Conservation (phyloP, 2,329 filamentous ascomycete genomes). For the Emmonsiellopsis sp. region DNA sequence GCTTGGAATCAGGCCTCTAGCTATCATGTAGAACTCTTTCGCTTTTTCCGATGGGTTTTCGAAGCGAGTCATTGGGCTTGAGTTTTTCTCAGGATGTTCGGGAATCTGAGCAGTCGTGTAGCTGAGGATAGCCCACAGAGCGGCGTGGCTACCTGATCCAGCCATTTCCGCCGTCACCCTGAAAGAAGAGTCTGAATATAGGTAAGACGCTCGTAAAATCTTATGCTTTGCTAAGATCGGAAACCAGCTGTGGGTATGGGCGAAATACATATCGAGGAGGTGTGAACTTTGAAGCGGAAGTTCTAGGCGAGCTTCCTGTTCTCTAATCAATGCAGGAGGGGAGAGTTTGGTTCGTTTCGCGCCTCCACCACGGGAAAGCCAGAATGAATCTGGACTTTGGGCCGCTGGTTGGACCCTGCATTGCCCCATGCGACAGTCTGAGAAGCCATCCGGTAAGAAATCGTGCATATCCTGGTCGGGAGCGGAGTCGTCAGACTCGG, state of each 20-base stretch:
- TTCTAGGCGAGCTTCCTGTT: constrained; percentile 12
- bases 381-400: neutral
- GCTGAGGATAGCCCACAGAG: constrained; percentile 36
- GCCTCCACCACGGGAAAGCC: neutral
- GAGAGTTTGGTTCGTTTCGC: neutral
- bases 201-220: constrained; percentile 48
- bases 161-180: constrained; percentile 19
- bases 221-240: constrained; percentile 51
- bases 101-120: constrained; percentile 30
- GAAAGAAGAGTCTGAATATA: constrained; percentile 39
- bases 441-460: neutral
- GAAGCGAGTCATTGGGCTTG: constrained; percentile 1
- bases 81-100: constrained; percentile 2
- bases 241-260: constrained; percentile 51
- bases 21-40: constrained; percentile 27
- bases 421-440: neutral
- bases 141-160: constrained; percentile 34
- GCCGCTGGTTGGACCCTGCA: neutral
- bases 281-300: constrained; percentile 45
- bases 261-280: constrained; percentile 49
- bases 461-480: neutral
- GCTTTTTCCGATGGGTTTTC: constrained; percentile 13
- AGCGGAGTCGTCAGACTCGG: neutral
- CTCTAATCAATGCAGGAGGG: neutral
- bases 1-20: constrained; percentile 29